A percentile compares a stretch with the other conserved stretches of the same genome.
Conservation (phyloP, 1,284 basidiomycete species). For the Trichosporon sp. region DNA sequence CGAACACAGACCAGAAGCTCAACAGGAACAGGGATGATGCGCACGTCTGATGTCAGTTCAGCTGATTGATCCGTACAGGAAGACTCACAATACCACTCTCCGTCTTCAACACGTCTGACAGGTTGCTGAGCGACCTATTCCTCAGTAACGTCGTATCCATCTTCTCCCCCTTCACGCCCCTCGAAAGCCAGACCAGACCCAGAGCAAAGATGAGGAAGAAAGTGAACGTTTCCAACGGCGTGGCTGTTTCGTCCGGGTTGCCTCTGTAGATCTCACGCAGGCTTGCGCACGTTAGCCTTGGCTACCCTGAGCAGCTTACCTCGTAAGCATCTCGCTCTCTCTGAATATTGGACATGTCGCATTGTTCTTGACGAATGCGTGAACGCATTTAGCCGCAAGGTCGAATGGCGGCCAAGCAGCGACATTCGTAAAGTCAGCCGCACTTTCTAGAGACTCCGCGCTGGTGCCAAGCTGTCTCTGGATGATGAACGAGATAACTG, state of each 20-base stretch:
- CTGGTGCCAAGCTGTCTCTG: slow-evolving; percentile 4
- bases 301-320: neutral
- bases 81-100: slow-evolving; percentile 7
- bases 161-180: neutral
- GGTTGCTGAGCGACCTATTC: slow-evolving; percentile 1
- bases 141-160: slow-evolving; percentile 11
- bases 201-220: slow-evolving; percentile 6
- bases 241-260: slow-evolving; percentile 5
- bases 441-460: neutral
- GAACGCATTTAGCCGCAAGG: slow-evolving; percentile 2
- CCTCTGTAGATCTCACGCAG: slow-evolving; percentile 6
- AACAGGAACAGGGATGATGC: slow-evolving; percentile 3
- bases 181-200: slow-evolving; percentile 2
- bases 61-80: neutral
- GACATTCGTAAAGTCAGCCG: neutral
- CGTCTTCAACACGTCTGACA: slow-evolving; percentile 3
- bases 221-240: slow-evolving; percentile 9
- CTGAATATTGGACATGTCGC: slow-evolving; percentile 4
- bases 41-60: slow-evolving; percentile 5
- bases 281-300: neutral
- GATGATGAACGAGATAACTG: slow-evolving; percentile 6
- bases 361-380: slow-evolving; percentile 7
- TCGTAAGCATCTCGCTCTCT: neutral
- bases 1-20: slow-evolving; percentile 6
- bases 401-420: slow-evolving; percentile 11